Evolutionary conservation across 2,329 filamentous ascomycete species (phyloP).

Genomic region (Trichophyton mentagrophytes): DNA sequence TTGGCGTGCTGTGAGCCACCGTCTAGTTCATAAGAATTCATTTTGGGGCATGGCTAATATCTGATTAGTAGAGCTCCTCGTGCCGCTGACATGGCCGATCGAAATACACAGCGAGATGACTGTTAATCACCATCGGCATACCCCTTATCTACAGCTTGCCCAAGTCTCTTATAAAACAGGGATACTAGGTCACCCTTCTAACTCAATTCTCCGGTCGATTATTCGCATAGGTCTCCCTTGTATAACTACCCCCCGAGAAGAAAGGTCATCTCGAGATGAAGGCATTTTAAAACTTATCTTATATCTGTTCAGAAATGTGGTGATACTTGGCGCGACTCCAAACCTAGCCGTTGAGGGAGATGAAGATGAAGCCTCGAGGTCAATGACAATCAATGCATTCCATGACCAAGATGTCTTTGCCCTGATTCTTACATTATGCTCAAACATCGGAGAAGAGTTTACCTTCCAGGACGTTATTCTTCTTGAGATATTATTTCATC

Average conservation of each 20-base stretch:
- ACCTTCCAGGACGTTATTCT: slow-evolving; percentile 76
- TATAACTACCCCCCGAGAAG: slow-evolving; percentile 64
- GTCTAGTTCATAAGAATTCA: not conserved
- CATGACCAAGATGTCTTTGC: slow-evolving; percentile 83
- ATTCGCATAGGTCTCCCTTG: slow-evolving; percentile 72
- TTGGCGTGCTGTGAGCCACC: slow-evolving; percentile 54
- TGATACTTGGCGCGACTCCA: slow-evolving; percentile 64
- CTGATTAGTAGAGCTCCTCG: slow-evolving; percentile 61
- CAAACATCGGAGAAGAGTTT: slow-evolving; percentile 90
- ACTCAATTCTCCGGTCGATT: slow-evolving; percentile 64
- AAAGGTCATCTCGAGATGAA: slow-evolving; percentile 68
- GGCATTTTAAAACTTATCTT: slow-evolving; percentile 84
- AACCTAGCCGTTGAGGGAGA: slow-evolving; percentile 70
- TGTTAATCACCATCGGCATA: slow-evolving; percentile 81
- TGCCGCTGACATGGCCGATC: slow-evolving; percentile 87
- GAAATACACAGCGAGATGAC: slow-evolving; percentile 74
- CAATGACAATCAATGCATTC: slow-evolving; percentile 77
- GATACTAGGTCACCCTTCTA: slow-evolving; percentile 69
- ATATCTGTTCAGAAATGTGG: slow-evolving; percentile 79
- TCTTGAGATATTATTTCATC: slow-evolving; percentile 81
- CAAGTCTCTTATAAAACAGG: slow-evolving; percentile 83
- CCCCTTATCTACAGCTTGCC: slow-evolving; percentile 75
- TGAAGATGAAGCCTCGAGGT: slow-evolving; percentile 77
- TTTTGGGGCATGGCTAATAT: slow-evolving; percentile 3
- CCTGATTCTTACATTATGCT: slow-evolving; percentile 71